A percentile compares a stretch with the other conserved stretches of the same genome.
Conservation (phyloP, 1,284 basidiomycete genomes). For the Sanguinoderma infundibulare region DNA sequence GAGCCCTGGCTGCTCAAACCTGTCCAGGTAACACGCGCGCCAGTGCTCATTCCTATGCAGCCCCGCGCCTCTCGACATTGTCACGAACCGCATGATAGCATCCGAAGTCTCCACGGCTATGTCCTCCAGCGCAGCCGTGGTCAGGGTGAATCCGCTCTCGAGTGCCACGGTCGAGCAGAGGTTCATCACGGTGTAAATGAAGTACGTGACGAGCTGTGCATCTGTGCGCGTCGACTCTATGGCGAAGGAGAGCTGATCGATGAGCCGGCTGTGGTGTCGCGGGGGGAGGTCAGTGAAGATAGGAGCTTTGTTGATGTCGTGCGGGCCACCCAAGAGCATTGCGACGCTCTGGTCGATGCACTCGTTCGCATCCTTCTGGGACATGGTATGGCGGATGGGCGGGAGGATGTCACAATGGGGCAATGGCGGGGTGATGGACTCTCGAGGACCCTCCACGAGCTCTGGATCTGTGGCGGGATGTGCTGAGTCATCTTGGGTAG, state of each 20-base stretch:
- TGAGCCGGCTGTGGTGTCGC: constrained; percentile 64
- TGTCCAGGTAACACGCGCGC: neutral
- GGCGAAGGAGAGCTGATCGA: constrained; percentile 71
- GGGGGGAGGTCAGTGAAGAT: constrained; percentile 68
- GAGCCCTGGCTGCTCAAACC: neutral
- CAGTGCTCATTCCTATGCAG: neutral
- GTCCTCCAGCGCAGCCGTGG: constrained; percentile 81
- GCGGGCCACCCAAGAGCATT: neutral
- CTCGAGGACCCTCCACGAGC: neutral
- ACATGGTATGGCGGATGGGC: neutral
- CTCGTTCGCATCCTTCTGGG: neutral
- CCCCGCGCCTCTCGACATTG: constrained; percentile 54
- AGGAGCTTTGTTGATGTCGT: constrained; percentile 1
- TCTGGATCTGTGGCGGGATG: no score
- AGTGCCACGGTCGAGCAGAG: constrained; percentile 58
- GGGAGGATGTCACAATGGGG: neutral
- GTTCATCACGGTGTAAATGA: constrained; percentile 60
- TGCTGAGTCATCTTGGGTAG: no score
- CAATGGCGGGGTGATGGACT: neutral
- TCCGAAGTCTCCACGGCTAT: constrained; percentile 89
- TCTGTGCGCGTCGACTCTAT: constrained; percentile 81
- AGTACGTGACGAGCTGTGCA: constrained; percentile 71
- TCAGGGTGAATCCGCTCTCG: constrained; percentile 64
- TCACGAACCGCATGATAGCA: constrained; percentile 65
- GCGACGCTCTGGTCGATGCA: neutral